These are phyloP conservation scores for Diaporthe amygdali DNA, from an alignment of 2,329 filamentous ascomycete genomes.

Conservation along the genomic window DNA sequence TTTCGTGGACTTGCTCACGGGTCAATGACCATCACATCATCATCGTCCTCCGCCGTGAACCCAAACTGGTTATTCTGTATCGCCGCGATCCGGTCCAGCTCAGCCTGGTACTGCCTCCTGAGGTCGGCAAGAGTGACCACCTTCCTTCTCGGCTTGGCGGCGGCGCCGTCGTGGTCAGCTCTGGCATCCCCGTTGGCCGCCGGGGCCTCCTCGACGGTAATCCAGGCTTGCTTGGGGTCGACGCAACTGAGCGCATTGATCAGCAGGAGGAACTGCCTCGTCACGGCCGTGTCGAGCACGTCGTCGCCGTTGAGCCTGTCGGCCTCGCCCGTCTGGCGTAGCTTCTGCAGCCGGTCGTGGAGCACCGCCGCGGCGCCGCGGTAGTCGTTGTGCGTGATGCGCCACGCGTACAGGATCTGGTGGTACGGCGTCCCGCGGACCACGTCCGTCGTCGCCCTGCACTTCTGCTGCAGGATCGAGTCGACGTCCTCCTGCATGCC, in stretches of 20 bases:
- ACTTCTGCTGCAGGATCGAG: constrained; percentile 74
- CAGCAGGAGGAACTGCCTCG: constrained; percentile 82
- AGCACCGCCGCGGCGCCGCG: constrained; percentile 74
- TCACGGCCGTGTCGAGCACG: constrained; percentile 66
- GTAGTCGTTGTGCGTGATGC: constrained; percentile 83
- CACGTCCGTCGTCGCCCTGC: constrained; percentile 71
- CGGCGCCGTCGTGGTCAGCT: constrained; percentile 17
- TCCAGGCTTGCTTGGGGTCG: constrained; percentile 80
- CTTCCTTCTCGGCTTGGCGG: constrained; percentile 61
- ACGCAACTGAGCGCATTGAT: constrained; percentile 94
- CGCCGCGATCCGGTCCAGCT: constrained; percentile 85
- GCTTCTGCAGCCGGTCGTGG: constrained; percentile 67
- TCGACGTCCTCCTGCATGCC: constrained; percentile 81
- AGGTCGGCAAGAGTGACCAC: constrained; percentile 87
- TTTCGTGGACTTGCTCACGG: constrained; percentile 37
- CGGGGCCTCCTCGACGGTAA: constrained; percentile 60
- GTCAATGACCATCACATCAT: constrained; percentile 51
- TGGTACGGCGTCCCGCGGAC: constrained; percentile 74
- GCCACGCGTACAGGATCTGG: constrained; percentile 90
- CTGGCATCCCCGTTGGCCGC: constrained; percentile 20
- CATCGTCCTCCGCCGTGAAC: constrained; percentile 56
- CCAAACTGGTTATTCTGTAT: constrained; percentile 91
- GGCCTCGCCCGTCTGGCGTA: constrained; percentile 63
- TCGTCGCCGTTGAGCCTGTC: constrained; percentile 61
- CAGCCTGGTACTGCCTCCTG: constrained; percentile 85